Percentiles rank a stretch among this genome's conserved stretches.
Evolutionary conservation across 768 basidiomycete genomes (phyloP).

Genomic region (Termitomyces eurrhizus): DNA sequence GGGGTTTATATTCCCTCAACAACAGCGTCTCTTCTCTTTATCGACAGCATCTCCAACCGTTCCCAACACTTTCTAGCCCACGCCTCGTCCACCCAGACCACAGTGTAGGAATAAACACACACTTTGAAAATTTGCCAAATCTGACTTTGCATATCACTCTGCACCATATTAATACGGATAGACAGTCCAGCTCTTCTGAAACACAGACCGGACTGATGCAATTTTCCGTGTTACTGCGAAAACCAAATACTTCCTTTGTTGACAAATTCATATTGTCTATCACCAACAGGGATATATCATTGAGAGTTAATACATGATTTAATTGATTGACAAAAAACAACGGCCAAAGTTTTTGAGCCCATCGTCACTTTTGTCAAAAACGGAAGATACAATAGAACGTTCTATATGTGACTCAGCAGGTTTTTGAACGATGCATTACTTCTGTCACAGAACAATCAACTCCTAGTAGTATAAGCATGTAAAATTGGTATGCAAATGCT

Average conservation of each 20-base stretch:
- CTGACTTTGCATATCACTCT: slow-evolving; percentile 19
- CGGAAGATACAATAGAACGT: background rate
- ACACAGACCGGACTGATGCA: background rate
- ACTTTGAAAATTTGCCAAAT: slow-evolving; percentile 3
- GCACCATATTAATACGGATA: background rate
- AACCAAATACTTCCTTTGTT: slow-evolving; percentile 1
- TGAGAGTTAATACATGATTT: background rate
- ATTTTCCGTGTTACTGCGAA: slow-evolving; percentile 6
- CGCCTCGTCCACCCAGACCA: background rate
- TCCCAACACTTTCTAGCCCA: slow-evolving; percentile 7
- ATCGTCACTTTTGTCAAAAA: background rate
- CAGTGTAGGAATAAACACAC: background rate
- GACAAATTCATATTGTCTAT: slow-evolving; percentile 9
- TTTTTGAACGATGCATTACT: background rate
- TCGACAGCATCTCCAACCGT: slow-evolving; percentile 48
- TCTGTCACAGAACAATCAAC: too few species aligned
- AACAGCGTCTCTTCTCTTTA: slow-evolving; percentile 24
- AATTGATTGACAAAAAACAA: background rate
- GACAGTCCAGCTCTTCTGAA: background rate
- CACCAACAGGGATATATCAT: background rate
- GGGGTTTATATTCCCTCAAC: slow-evolving; percentile 38
- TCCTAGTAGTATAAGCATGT: too few species aligned
- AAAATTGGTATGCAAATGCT: too few species aligned
- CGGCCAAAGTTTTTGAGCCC: too few species aligned
- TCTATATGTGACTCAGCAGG: background rate